Base-by-base conservation (phyloP, 1,284 basidiomycete genomes). In the Sanguinoderma infundibulare region DNA sequence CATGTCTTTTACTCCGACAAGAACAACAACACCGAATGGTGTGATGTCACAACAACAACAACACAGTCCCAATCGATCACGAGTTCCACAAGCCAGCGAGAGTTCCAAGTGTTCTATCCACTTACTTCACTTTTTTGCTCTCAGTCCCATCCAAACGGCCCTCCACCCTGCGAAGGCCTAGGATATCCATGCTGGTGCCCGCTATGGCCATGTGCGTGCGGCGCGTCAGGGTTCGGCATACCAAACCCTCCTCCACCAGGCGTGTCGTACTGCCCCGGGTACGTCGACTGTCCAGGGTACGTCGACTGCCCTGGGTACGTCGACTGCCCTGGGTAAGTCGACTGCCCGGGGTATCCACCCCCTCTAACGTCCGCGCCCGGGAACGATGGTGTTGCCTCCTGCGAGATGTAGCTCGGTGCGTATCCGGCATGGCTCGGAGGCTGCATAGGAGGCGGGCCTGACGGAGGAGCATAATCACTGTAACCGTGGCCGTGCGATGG, bases 131-230 rank as follows among this genome's bases (percentile, higher is more conserved):
- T 17, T 7, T 17, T 42, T 32, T 1, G 20, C 6, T 55, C 30
- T 32, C 42, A 47, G 30, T 40, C 67, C 61, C 66, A 70, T 15
- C 70, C 67, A 26, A 69, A 71, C n/a, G 70, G 67, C 12, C 67
- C 65, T 1, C 32, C 32, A 34, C 53, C 57, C 22, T 56, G 57
- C 1, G 65, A 61, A 12, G 60, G 61, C 30, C 14, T 54, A 59
- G 24, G 60, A 58, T 51, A 52, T 5, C 54, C 54, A 39, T 55
- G 60, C 4, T 34, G 57, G 44, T 56, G 58, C 2, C 49, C 38
- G 35, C 32, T 38, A 42, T 50, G 47, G 26, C 42, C 57, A n/a
- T 53, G 52, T 32, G 60, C 56, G 6, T 52, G 55, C 36, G 63
- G 62, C 28, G 59, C 53, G 26, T 62, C 64, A 0, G 63, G 60